Conservation (phyloP, 2,329 filamentous ascomycete species). For the Fusarium sp. region DNA sequence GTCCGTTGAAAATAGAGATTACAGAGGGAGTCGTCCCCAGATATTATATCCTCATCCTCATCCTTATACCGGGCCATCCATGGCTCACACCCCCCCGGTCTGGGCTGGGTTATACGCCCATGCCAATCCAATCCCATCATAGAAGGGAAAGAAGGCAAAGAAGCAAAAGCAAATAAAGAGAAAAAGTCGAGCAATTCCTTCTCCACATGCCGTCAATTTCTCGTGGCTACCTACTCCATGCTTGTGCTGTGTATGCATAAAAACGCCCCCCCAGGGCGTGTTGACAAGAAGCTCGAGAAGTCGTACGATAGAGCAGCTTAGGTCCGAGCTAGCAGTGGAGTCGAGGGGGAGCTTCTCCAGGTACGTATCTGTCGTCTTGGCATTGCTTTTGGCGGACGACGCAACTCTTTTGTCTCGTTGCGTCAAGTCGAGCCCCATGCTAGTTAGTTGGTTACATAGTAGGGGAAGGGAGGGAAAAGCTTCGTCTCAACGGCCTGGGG, state of each 20-base stretch:
- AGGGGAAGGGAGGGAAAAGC: background rate
- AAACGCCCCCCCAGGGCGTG: slow-evolving; percentile 16
- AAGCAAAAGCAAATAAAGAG: slow-evolving; percentile 19
- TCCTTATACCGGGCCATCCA: slow-evolving; percentile 14
- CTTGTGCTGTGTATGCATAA: background rate
- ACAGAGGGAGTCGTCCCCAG: slow-evolving; percentile 26
- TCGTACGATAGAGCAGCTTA: slow-evolving; percentile 40
- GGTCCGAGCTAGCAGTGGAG: slow-evolving; percentile 14
- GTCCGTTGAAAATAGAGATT: background rate
- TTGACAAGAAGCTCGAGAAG: slow-evolving; percentile 34
- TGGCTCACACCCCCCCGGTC: slow-evolving; percentile 26
- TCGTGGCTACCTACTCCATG: slow-evolving; percentile 25
- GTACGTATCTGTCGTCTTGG: background rate
- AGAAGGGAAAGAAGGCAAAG: slow-evolving; percentile 18
- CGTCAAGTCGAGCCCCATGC: no score
- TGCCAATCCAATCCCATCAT: background rate
- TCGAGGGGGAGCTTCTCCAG: slow-evolving; percentile 3
- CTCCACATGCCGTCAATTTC: slow-evolving; percentile 47
- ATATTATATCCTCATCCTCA: slow-evolving; percentile 41
- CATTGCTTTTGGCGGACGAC: slow-evolving; percentile 28
- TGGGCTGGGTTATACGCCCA: slow-evolving; percentile 22
- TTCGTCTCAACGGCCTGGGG: background rate
- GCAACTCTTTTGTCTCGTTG: slow-evolving; percentile 19
- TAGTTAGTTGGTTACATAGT: no score
- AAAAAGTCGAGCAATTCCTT: slow-evolving; percentile 23